Evolutionary conservation across 2,329 filamentous ascomycete genomes (phyloP).

Genomic region (Pleomassaria siparia): DNA sequence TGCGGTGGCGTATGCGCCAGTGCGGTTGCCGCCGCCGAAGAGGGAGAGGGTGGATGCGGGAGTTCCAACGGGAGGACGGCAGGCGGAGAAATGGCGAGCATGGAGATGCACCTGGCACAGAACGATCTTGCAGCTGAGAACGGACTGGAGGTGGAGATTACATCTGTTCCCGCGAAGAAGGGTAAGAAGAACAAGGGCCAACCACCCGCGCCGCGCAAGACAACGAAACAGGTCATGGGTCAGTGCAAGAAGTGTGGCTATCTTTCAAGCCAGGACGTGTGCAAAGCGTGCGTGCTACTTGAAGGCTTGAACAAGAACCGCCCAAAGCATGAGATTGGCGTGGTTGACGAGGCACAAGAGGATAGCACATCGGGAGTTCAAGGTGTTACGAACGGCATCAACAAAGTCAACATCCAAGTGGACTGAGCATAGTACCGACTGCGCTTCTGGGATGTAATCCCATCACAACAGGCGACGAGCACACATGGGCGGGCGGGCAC

Average conservation of each 20-base stretch:
- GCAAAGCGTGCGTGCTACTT: conserved; percentile 88
- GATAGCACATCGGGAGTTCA: conserved; percentile 10
- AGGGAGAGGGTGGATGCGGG: conserved; percentile 73
- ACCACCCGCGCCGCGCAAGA: conserved; percentile 29
- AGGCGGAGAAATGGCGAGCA: conserved; percentile 77
- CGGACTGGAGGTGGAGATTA: conserved; percentile 69
- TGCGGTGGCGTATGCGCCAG: conserved; percentile 35
- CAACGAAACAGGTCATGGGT: conserved; percentile 69
- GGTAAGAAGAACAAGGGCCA: conserved; percentile 21
- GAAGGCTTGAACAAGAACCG: conserved; percentile 82
- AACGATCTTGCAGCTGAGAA: conserved; percentile 61
- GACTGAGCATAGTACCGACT: conserved; percentile 22
- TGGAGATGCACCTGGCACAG: conserved; percentile 72
- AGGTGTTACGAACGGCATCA: conserved; percentile 24
- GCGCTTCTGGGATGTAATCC: no score
- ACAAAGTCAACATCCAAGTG: conserved; percentile 21
- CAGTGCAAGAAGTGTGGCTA: conserved; percentile 89
- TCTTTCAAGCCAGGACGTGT: conserved; percentile 89
- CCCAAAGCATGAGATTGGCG: conserved; percentile 43
- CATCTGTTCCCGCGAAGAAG: conserved; percentile 28
- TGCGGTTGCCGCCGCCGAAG: conserved; percentile 49
- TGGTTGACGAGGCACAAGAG: conserved; percentile 18
- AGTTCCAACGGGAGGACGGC: conserved; percentile 66
- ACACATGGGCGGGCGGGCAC: neutral
- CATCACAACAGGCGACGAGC: neutral